phyloP scores from a whole-genome alignment of 2,329 filamentous ascomycete genomes.

The Harringtonia lauricola region DNA sequence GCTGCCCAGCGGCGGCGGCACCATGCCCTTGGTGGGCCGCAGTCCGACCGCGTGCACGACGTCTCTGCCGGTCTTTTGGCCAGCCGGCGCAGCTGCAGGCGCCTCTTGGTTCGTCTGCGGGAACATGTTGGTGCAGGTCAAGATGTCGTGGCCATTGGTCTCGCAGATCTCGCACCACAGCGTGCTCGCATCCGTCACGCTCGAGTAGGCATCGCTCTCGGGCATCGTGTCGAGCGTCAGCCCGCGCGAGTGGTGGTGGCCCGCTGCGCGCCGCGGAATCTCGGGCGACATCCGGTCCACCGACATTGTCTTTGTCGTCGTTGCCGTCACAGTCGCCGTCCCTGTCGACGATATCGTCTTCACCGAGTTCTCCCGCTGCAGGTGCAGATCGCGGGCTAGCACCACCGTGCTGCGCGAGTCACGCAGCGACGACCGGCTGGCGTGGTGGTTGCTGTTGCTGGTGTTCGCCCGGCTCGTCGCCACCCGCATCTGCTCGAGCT shows the following conservation, averaged over 20 bases:
- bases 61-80: conserved; percentile 10
- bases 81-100: conserved; percentile 15
- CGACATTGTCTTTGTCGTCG: neutral
- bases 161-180: conserved; percentile 96
- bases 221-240: conserved; percentile 56
- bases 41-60: neutral
- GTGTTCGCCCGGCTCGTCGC: too few species aligned
- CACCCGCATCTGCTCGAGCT: conserved; percentile 59
- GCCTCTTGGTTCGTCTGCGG: conserved; percentile 7
- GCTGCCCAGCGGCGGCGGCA: neutral
- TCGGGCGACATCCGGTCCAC: conserved; percentile 28
- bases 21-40: neutral
- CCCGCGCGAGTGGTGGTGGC: conserved; percentile 32
- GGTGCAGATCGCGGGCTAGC: conserved; percentile 34
- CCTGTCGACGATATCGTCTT: conserved; percentile 12
- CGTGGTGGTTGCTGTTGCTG: conserved; percentile 29
- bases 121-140: conserved; percentile 90
- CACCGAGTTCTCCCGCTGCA: too few species aligned
- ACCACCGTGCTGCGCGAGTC: conserved; percentile 58
- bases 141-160: conserved; percentile 80
- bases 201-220: conserved; percentile 59
- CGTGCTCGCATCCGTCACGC: conserved; percentile 58
- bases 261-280: conserved; percentile 29
- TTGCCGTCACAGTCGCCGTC: neutral
- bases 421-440: conserved; percentile 45